Conservation (phyloP, 495 filamentous ascomycete species). For the Penicillium maclennaniae region DNA sequence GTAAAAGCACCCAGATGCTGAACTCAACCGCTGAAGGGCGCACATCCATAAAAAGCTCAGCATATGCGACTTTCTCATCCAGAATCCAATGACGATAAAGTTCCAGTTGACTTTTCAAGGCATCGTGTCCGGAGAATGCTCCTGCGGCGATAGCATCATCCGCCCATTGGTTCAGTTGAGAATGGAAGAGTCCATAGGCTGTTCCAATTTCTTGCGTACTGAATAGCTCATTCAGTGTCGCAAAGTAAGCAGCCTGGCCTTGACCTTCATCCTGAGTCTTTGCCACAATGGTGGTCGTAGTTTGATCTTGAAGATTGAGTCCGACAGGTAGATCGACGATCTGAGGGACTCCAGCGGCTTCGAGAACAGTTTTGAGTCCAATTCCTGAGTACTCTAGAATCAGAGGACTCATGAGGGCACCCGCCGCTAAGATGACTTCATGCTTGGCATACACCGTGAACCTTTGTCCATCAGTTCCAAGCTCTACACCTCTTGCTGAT, state of each 20-base stretch:
- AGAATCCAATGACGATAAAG: conserved; percentile 13
- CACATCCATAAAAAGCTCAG: conserved; percentile 15
- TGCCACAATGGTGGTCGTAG: not conserved
- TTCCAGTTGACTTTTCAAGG: conserved; percentile 7
- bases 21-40: not conserved
- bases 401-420: not conserved
- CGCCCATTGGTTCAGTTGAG: not conserved
- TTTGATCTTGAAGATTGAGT: not conserved
- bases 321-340: not conserved
- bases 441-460: not conserved
- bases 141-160: not conserved
- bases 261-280: not conserved
- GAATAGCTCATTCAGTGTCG: not conserved
- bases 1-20: not conserved
- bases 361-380: not conserved
- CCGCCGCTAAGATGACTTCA: not conserved
- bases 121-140: conserved; percentile 17
- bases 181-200: not conserved
- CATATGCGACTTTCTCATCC: conserved; percentile 11
- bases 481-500: not conserved
- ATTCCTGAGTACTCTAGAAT: not conserved
- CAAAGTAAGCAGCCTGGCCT: not conserved
- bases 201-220: not conserved
- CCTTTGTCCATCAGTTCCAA: not conserved
- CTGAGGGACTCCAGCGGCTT: not conserved